Conservation (phyloP, 768 basidiomycete species). For the Lactarius akahatsu region DNA sequence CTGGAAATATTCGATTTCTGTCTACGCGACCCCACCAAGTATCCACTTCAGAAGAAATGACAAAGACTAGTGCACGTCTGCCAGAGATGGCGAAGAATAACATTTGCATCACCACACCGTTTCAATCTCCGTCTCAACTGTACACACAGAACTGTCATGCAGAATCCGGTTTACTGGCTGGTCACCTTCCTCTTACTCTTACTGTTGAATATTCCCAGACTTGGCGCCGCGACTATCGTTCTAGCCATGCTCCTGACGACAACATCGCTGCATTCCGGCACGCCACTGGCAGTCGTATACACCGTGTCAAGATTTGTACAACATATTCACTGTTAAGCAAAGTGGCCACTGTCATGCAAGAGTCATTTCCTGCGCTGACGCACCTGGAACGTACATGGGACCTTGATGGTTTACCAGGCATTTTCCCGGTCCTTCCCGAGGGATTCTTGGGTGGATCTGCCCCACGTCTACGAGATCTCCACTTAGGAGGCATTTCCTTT, state of each 20-base stretch:
- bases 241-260: background rate
- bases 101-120: background rate
- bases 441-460: too few relatives aligned
- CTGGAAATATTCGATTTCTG: background rate
- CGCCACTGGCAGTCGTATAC: background rate
- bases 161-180: background rate
- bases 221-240: background rate
- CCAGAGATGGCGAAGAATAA: background rate
- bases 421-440: too few relatives aligned
- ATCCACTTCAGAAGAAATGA: background rate
- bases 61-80: background rate
- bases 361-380: background rate
- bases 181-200: background rate
- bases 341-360: background rate
- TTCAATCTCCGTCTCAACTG: background rate
- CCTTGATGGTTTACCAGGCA: too few relatives aligned
- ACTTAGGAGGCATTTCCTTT: too few relatives aligned
- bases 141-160: background rate
- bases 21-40: background rate
- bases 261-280: background rate
- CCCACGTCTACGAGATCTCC: too few relatives aligned
- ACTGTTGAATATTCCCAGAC: background rate
- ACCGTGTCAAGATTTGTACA: background rate
- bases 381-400: background rate
- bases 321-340: background rate